Evolutionary conservation across 768 basidiomycete genomes (phyloP).

Genomic region (Lactarius hengduanensis): DNA sequence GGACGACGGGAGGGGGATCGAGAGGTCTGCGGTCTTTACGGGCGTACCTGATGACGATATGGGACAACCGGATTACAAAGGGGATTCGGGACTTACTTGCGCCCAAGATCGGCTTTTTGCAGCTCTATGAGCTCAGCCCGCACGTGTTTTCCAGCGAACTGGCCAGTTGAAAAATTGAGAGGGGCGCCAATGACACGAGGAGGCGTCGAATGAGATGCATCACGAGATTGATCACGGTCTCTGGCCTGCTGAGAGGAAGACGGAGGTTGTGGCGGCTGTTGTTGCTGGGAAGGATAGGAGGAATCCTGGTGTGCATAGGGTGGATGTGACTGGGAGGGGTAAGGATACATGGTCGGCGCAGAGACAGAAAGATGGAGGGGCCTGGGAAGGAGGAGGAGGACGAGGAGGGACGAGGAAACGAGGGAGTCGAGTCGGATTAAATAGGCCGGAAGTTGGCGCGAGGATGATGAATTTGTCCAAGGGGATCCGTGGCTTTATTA

Average conservation of each 20-base stretch:
- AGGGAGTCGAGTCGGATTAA: constrained; percentile 15
- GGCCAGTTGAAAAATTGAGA: constrained; percentile 34
- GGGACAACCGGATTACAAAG: too few species aligned
- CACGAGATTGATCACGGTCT: constrained; percentile 20
- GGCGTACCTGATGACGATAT: constrained; percentile 28
- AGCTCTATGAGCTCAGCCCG: constrained; percentile 32
- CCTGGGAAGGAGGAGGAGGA: constrained; percentile 7
- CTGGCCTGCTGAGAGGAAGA: constrained; percentile 9
- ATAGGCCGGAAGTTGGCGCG: constrained; percentile 27
- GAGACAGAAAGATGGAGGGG: background rate
- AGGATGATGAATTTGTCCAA: constrained; percentile 10
- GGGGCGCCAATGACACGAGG: constrained; percentile 31
- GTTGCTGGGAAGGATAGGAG: constrained; percentile 12
- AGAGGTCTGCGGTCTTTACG: constrained; percentile 32
- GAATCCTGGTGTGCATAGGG: constrained; percentile 9
- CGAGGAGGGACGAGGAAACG: background rate
- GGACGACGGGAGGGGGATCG: constrained; percentile 33
- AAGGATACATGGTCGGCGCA: constrained; percentile 23
- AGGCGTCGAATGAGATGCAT: constrained; percentile 12
- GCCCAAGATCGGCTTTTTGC: constrained; percentile 38
- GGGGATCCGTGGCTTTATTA: constrained; percentile 2
- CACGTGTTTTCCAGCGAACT: constrained; percentile 35
- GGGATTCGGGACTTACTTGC: constrained; percentile 32
- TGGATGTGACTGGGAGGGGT: constrained; percentile 6
- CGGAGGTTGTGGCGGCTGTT: constrained; percentile 6